Conservation (phyloP, 805 yeast species). For the Yarrowia deformans region DNA sequence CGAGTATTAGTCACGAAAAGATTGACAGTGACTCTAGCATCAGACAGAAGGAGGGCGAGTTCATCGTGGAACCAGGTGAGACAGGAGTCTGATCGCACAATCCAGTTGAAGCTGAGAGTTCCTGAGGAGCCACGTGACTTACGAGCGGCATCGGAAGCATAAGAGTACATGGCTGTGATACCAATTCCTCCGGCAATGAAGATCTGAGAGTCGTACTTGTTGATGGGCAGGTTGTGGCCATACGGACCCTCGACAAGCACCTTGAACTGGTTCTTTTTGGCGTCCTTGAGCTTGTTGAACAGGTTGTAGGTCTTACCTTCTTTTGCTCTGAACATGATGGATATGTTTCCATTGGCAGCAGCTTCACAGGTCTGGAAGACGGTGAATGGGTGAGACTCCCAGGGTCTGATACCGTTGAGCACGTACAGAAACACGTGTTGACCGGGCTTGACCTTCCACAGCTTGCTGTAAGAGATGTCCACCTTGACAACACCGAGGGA, state of each 20-base stretch:
- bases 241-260: conserved; percentile 70
- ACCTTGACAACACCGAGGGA: conserved; percentile 40
- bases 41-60: conserved; percentile 44
- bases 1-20: conserved; percentile 14
- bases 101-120: conserved; percentile 64
- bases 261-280: conserved; percentile 43
- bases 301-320: conserved; percentile 21
- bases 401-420: conserved; percentile 58
- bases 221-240: conserved; percentile 56
- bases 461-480: conserved; percentile 38
- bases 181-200: conserved; percentile 69
- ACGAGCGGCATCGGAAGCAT: conserved; percentile 49
- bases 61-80: conserved; percentile 60
- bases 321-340: conserved; percentile 27
- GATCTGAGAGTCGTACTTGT: conserved; percentile 53
- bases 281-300: conserved; percentile 18
- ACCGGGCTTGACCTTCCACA: conserved; percentile 63
- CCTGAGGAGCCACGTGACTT: conserved; percentile 17
- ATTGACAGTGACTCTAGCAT: conserved; percentile 5
- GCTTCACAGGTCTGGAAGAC: conserved; percentile 42
- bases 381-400: conserved; percentile 83
- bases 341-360: conserved; percentile 5
- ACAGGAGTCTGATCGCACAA: conserved; percentile 60
- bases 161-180: conserved; percentile 60
- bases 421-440: conserved; percentile 65